These are phyloP conservation scores for Rugosomyces carneus DNA, from an alignment of 1,284 basidiomycete genomes.

Conservation along the genomic window DNA sequence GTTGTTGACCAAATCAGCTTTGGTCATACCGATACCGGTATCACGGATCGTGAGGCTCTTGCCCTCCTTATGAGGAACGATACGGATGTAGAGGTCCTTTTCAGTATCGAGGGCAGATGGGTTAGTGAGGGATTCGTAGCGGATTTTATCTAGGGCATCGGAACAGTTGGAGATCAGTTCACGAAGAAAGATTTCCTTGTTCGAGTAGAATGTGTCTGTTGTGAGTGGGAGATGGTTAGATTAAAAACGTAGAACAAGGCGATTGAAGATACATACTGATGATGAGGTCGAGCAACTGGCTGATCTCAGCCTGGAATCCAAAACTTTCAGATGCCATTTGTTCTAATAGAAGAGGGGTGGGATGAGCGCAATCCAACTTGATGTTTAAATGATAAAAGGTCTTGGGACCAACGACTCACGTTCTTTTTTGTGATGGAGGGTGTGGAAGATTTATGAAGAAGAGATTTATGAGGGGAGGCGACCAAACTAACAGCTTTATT, in stretches of 20 bases:
- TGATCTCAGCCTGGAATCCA: constrained; percentile 97
- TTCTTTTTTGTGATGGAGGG: too few species aligned
- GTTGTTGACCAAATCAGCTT: constrained; percentile 98
- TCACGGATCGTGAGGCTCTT: constrained; percentile 91
- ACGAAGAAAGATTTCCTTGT: constrained; percentile 98
- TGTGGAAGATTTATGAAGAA: constrained; percentile 8
- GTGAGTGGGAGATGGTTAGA: not conserved
- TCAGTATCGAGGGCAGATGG: constrained; percentile 80
- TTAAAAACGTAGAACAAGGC: too few species aligned
- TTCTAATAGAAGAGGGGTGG: constrained; percentile 18
- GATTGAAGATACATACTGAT: constrained; percentile 68
- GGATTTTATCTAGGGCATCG: constrained; percentile 97
- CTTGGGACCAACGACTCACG: too few species aligned
- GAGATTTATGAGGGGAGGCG: too few species aligned
- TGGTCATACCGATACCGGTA: constrained; percentile 98
- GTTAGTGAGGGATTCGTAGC: constrained; percentile 90
- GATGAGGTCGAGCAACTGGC: constrained; percentile 87
- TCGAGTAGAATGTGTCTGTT: constrained; percentile 95
- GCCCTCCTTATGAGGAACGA: constrained; percentile 94
- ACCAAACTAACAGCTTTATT: too few species aligned
- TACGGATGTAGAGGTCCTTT: constrained; percentile 90
- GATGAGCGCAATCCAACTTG: too few species aligned
- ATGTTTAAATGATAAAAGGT: too few species aligned
- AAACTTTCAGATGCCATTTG: constrained; percentile 77
- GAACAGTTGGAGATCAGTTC: constrained; percentile 91